Evolutionary conservation across 495 filamentous ascomycete species (phyloP), one percentile per base, ranked within the genome.

Genomic region (Talaromyces borbonicus): DNA sequence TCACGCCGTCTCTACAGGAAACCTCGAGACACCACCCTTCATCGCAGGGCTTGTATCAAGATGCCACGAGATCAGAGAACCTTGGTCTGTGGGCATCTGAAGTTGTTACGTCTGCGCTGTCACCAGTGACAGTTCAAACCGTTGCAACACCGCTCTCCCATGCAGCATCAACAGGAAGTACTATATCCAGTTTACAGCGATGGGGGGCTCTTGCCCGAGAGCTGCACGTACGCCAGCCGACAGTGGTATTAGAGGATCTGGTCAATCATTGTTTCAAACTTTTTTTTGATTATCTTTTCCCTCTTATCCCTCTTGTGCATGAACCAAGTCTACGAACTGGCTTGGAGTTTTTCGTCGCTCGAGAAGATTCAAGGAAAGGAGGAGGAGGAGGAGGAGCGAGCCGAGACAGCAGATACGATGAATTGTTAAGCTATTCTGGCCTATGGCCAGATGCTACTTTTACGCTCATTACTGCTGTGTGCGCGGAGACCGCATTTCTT

Each of bases 261-360:
- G 26, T 51, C 9, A 56, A 56, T 8, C 47, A 31, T n/a, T 60
- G 52, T 47, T 53, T 60, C 29, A 48, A 54, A 12, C 38, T 56
- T 12, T 60, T 57, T 26, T 58, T 60, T 24, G 43, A 53, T 20
- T 58, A 58, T 39, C 50, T 60, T 7, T 60, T 56, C 14, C 57
- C 57, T 7, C 38, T 60, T 15, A 60, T 50, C n/a, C 57, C 57
- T n/a, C 52, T 60, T 8, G 56, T 60, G 27, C 55, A 60, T 55
- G 57, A 60, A 47, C 50, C 55, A 4, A 55, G 52, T 44, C 52
- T 60, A 3, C 53, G 53, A 45, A 44, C 49, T 46, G 53, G 53
- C 6, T 26, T 56, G 27, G 38, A 40, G 2, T 56, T 51, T 38
- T 56, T 56, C 32, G 46, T 50, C 22, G 23, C 38, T n/a, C 48